A percentile compares a stretch with the other conserved stretches of the same genome.
phyloP scores from a whole-genome alignment of 2,329 filamentous ascomycete species.

The Aureobasidium uvarum region DNA sequence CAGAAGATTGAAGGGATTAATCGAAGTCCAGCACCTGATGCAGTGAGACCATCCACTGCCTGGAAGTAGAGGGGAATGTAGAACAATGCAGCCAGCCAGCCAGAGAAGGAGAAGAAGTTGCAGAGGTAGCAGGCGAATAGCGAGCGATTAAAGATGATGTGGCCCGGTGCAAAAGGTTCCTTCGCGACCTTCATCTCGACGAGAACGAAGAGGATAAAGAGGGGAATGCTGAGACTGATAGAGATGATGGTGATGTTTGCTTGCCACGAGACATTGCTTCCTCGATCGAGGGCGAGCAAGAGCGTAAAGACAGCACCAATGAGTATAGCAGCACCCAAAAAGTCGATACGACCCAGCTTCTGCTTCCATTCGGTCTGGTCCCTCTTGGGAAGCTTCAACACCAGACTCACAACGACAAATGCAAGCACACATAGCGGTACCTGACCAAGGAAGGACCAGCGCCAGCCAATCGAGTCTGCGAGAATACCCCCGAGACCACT shows the following conservation, averaged over 20 bases:
- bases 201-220: slow-evolving; percentile 66
- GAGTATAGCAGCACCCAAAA: slow-evolving; percentile 66
- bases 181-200: slow-evolving; percentile 66
- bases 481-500: slow-evolving; percentile 69
- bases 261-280: slow-evolving; percentile 69
- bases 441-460: slow-evolving; percentile 73
- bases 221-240: slow-evolving; percentile 54
- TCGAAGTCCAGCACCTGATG: slow-evolving; percentile 62
- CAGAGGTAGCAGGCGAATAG: slow-evolving; percentile 67
- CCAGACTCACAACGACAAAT: slow-evolving; percentile 61
- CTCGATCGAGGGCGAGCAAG: slow-evolving; percentile 68
- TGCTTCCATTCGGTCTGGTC: slow-evolving; percentile 62
- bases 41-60: slow-evolving; percentile 63
- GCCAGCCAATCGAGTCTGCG: slow-evolving; percentile 72
- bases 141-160: slow-evolving; percentile 66
- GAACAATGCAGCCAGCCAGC: slow-evolving; percentile 61
- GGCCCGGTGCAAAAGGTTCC: slow-evolving; percentile 72
- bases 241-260: slow-evolving; percentile 58
- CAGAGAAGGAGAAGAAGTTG: slow-evolving; percentile 70
- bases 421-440: slow-evolving; percentile 66
- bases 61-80: slow-evolving; percentile 79
- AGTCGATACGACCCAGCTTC: slow-evolving; percentile 69
- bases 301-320: slow-evolving; percentile 64
- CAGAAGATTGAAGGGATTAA: slow-evolving; percentile 65
- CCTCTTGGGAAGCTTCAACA: slow-evolving; percentile 59